phyloP scores from a whole-genome alignment of 2,329 filamentous ascomycete genomes.

The Paramyrothecium sp. region DNA sequence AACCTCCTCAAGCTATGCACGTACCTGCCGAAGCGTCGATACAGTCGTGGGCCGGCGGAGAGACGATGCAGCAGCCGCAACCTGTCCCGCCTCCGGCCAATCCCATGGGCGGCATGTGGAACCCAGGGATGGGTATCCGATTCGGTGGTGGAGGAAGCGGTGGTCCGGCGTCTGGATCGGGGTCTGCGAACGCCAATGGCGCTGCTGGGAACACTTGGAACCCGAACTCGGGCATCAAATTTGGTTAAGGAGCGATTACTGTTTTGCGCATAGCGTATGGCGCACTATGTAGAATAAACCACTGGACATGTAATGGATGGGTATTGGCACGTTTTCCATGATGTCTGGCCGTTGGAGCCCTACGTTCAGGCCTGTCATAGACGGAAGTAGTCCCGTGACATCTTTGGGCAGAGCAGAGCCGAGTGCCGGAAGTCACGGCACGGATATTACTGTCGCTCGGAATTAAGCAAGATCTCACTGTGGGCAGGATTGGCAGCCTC shows the following conservation, averaged over 20 bases:
- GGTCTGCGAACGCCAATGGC: constrained; percentile 20
- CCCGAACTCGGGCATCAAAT: constrained; percentile 55
- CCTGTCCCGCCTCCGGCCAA: constrained; percentile 43
- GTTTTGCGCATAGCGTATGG: neutral
- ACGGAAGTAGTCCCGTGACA: too few species aligned
- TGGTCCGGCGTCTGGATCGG: constrained; percentile 15
- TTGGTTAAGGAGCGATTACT: constrained; percentile 35
- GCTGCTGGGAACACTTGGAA: constrained; percentile 52
- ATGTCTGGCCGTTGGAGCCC: too few species aligned
- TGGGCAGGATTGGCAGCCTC: neutral
- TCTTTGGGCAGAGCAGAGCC: too few species aligned
- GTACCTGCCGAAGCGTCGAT: constrained; percentile 47
- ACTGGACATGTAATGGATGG: neutral
- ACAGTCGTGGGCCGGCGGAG: constrained; percentile 57
- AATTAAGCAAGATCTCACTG: neutral
- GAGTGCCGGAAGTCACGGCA: too few species aligned
- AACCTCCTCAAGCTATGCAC: constrained; percentile 17
- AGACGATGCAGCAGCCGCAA: constrained; percentile 54
- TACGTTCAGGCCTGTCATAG: too few species aligned
- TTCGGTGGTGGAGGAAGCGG: constrained; percentile 53
- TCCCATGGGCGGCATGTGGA: constrained; percentile 54
- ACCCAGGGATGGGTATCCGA: constrained; percentile 75
- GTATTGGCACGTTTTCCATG: neutral
- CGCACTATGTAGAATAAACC: neutral
- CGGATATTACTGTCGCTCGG: neutral